Evolutionary conservation across 2,329 filamentous ascomycete species (phyloP).

Genomic region (Ophiostoma quercus): DNA sequence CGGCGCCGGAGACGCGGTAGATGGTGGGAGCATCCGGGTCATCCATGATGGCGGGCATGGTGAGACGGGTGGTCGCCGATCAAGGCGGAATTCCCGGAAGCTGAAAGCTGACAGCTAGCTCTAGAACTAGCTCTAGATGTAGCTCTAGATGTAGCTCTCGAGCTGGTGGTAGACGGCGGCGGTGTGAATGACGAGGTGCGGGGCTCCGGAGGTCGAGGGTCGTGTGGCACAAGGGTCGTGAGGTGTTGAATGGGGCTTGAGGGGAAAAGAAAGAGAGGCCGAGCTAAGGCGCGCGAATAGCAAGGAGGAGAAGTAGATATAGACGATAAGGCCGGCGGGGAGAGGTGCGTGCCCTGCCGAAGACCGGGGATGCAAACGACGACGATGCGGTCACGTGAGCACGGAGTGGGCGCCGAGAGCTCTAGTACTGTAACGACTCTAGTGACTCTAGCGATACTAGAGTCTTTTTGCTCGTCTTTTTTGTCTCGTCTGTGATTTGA

Average conservation of each 20-base stretch:
- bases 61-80: constrained; percentile 4
- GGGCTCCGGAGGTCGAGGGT: background rate
- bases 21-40: constrained; percentile 67
- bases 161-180: background rate
- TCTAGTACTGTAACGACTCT: background rate
- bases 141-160: no score
- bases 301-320: background rate
- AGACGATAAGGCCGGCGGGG: background rate
- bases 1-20: constrained; percentile 61
- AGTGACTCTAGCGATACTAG: background rate
- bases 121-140: no score
- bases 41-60: constrained; percentile 73
- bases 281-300: background rate
- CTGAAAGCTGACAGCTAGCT: background rate
- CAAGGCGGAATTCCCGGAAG: constrained; percentile 7
- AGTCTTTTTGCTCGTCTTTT: background rate
- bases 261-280: background rate
- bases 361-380: background rate
- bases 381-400: constrained; percentile 5
- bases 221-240: background rate
- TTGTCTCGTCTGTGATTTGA: background rate
- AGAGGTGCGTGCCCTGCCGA: background rate
- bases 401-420: constrained; percentile 7
- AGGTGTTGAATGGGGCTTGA: background rate
- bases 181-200: constrained; percentile 1